Evolutionary conservation across 2,329 filamentous ascomycete species (phyloP).

Genomic region (Chrysosporium queenslandicum): DNA sequence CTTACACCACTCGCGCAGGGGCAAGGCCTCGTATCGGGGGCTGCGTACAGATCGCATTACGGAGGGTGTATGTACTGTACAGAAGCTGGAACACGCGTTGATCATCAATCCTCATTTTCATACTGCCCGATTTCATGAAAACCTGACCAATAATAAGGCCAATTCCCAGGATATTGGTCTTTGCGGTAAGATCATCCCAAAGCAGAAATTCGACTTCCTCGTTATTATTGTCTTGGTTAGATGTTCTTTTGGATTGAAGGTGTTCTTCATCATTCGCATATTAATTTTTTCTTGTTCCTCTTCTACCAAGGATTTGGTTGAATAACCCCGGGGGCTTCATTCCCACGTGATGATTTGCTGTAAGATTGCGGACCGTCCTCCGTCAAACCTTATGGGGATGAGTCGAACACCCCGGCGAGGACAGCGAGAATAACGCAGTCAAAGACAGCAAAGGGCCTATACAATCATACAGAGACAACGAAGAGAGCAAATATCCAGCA

Average conservation of each 20-base stretch:
- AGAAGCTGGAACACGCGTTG: not conserved
- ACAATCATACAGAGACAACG: no score
- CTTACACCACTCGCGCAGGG: not conserved
- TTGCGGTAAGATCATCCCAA: not conserved
- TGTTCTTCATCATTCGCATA: no score
- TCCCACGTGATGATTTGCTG: not conserved
- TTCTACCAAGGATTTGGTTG: not conserved
- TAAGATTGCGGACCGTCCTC: slow-evolving; percentile 2
- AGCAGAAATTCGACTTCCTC: not conserved
- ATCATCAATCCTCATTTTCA: not conserved
- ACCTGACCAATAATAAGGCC: not conserved
- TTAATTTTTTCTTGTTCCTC: no score
- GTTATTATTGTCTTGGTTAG: no score
- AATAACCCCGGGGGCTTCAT: not conserved
- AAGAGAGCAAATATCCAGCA: no score
- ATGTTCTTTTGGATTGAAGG: no score
- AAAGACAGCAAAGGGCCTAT: no score
- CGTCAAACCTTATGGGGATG: slow-evolving; percentile 2
- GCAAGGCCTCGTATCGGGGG: slow-evolving; percentile 1
- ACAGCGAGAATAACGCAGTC: no score
- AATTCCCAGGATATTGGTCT: not conserved
- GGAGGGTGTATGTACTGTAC: not conserved
- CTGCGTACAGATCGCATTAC: no score
- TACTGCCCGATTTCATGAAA: not conserved
- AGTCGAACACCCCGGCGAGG: no score